Percentiles rank a stretch among this genome's conserved stretches.
Evolutionary conservation across 164 flowering plant species (phyloP).

Genomic region (Macadamia tetraphylla): DNA sequence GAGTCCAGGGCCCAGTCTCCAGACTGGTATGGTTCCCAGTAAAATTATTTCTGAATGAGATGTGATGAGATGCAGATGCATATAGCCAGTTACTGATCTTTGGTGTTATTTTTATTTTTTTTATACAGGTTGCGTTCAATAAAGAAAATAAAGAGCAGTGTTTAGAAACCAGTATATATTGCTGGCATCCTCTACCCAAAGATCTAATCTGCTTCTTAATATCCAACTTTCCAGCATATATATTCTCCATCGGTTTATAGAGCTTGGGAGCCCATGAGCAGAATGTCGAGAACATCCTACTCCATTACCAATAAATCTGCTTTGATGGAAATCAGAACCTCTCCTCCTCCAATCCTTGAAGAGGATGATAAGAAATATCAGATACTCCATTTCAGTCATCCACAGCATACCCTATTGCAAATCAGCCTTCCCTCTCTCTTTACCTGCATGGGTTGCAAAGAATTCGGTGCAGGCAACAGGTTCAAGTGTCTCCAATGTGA

Average conservation of each 20-base stretch:
- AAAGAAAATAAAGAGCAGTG: too few relatives aligned
- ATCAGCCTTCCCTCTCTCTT: conserved; percentile 39
- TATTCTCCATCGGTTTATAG: background rate
- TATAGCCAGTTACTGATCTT: too few relatives aligned
- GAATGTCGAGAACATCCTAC: background rate
- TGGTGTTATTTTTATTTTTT: too few relatives aligned
- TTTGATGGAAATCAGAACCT: conserved; percentile 24
- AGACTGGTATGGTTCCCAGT: too few relatives aligned
- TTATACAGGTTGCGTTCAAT: too few relatives aligned
- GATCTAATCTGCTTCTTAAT: background rate
- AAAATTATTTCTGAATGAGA: too few relatives aligned
- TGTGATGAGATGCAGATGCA: too few relatives aligned
- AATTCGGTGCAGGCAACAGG: conserved; percentile 63
- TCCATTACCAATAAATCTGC: conserved; percentile 1
- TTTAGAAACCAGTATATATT: too few relatives aligned
- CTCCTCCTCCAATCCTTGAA: conserved; percentile 25
- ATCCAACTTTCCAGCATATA: background rate
- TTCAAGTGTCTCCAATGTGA: conserved; percentile 58
- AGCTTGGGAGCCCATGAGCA: background rate
- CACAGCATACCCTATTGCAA: conserved; percentile 45
- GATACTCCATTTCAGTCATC: conserved; percentile 43
- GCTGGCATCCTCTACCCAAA: too few relatives aligned
- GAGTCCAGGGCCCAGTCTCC: too few relatives aligned
- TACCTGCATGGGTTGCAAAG: conserved; percentile 75
- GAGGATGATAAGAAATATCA: conserved; percentile 15